A percentile compares a stretch with the other conserved stretches of the same genome.
These are phyloP conservation scores for Eleusine indica DNA, from an alignment of 176 grass and related monocot species.

Conservation along the genomic window DNA sequence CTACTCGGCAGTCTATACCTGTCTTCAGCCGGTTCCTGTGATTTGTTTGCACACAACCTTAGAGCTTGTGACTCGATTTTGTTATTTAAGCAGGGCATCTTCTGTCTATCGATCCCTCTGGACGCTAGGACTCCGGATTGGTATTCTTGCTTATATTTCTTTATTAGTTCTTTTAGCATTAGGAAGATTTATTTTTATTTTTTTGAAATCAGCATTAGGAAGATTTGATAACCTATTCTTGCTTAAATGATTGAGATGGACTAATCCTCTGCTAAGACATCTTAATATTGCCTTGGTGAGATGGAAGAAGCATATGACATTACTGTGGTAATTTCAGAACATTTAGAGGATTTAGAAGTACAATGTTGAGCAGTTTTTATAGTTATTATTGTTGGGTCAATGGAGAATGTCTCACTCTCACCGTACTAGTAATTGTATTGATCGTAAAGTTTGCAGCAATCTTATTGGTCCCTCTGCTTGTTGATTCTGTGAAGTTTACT, in stretches of 20 bases:
- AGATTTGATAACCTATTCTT: no score
- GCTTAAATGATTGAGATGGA: not conserved
- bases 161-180: not conserved
- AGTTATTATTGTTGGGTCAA: conserved; percentile 17
- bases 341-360: conserved; percentile 8
- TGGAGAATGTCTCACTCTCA: not conserved
- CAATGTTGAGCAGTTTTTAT: conserved; percentile 13
- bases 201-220: not conserved
- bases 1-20: not conserved
- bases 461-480: not conserved
- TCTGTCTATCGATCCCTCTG: not conserved
- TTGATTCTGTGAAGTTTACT: conserved; percentile 24
- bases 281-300: not conserved
- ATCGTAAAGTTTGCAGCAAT: conserved; percentile 2
- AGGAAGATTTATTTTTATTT: not conserved
- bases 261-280: not conserved
- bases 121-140: not conserved
- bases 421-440: not conserved
- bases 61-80: not conserved
- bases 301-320: not conserved
- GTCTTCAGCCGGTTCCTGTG: not conserved
- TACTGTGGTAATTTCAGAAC: not conserved
- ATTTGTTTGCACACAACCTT: not conserved
- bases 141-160: not conserved
- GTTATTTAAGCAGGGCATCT: not conserved